Evolutionary conservation across 805 yeast species (phyloP).

Genomic region (Kregervanrija pseudodelftensis): DNA sequence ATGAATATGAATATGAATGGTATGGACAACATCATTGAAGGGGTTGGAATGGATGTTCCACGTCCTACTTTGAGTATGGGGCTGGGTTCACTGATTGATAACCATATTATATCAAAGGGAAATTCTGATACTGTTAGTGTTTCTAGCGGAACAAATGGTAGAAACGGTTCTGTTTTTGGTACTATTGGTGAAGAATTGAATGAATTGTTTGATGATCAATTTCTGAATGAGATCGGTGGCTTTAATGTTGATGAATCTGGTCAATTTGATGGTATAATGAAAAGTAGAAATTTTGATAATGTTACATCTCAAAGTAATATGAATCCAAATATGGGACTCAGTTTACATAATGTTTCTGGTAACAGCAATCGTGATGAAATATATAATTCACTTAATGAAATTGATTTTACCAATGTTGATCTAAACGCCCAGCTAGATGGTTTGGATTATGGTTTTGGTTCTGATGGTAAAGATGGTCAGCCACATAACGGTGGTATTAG

Average conservation of each 20-base stretch:
- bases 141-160: neutral
- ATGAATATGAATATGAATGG: too few species aligned
- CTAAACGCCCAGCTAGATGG: slow-evolving; percentile 17
- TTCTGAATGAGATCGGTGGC: slow-evolving; percentile 26
- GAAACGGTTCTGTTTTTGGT: neutral
- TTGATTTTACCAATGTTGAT: slow-evolving; percentile 33
- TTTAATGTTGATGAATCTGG: slow-evolving; percentile 14
- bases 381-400: slow-evolving; percentile 30
- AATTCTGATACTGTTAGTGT: neutral
- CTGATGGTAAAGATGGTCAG: slow-evolving; percentile 4
- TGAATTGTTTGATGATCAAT: slow-evolving; percentile 28
- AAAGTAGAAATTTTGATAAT: too few species aligned
- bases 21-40: too few species aligned
- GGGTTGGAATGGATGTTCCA: too few species aligned
- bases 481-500: neutral
- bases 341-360: too few species aligned
- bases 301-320: too few species aligned
- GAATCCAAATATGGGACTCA: too few species aligned
- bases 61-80: neutral
- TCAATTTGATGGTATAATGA: too few species aligned
- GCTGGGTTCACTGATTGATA: neutral
- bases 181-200: slow-evolving; percentile 11
- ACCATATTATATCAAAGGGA: neutral
- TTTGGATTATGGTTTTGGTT: slow-evolving; percentile 15
- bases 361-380: slow-evolving; percentile 5